These are phyloP conservation scores for Tubosaeta sp. DNA, from an alignment of 768 basidiomycete species.

Conservation along the genomic window DNA sequence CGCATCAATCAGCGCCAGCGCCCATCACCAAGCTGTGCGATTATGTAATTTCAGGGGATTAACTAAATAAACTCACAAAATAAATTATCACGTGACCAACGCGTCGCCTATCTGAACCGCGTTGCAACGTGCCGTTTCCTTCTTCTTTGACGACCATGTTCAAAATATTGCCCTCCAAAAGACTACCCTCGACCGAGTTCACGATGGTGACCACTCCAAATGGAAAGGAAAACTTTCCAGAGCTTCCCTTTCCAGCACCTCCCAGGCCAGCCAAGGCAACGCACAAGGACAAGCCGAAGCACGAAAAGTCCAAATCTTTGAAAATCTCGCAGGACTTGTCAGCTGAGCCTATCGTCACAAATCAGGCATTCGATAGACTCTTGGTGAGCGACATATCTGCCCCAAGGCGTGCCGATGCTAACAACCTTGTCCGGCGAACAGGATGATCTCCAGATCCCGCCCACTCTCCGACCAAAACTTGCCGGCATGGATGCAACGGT, in stretches of 20 bases:
- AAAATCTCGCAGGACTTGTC: constrained; percentile 39
- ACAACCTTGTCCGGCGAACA: constrained; percentile 26
- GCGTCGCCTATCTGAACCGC: constrained; percentile 32
- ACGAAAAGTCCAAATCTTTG: constrained; percentile 42
- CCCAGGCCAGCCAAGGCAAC: constrained; percentile 23
- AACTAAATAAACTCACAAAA: constrained; percentile 13
- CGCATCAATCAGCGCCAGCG: constrained; percentile 16
- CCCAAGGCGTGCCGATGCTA: neutral
- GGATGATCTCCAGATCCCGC: constrained; percentile 89
- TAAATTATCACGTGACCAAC: constrained; percentile 31
- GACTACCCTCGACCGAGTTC: constrained; percentile 64
- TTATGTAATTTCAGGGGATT: constrained; percentile 14
- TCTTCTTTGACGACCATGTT: constrained; percentile 49
- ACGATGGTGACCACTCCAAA: constrained; percentile 59
- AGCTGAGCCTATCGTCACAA: constrained; percentile 41
- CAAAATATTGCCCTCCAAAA: constrained; percentile 73
- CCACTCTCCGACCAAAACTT: constrained; percentile 71
- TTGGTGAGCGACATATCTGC: constrained; percentile 47
- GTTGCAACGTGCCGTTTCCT: constrained; percentile 9
- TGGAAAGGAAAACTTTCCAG: constrained; percentile 70
- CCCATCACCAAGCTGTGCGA: constrained; percentile 9
- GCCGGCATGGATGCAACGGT: constrained; percentile 77
- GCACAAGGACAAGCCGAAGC: constrained; percentile 29
- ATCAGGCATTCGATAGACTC: constrained; percentile 75
- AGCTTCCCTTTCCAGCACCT: constrained; percentile 32